Conservation (phyloP, 805 yeast genomes). For the Middelhovenomyces tepae region DNA sequence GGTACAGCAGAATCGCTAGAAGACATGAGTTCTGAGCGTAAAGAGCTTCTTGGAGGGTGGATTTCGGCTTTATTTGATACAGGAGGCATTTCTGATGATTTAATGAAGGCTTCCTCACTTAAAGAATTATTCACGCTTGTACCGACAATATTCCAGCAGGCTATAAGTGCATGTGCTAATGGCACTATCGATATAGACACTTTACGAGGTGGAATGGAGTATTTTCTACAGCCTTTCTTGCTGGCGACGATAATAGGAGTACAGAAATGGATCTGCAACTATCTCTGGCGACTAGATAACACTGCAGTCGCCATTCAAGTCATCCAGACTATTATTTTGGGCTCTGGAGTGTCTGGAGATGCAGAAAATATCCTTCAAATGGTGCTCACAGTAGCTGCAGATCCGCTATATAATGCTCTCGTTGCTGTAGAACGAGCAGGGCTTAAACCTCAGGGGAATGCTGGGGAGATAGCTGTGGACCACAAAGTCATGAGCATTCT, state of each 20-base stretch:
- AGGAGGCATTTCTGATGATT: slow-evolving; percentile 77
- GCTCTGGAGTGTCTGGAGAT: too few species aligned
- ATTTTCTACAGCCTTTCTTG: slow-evolving; percentile 73
- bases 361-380: slow-evolving; percentile 37
- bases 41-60: slow-evolving; percentile 55
- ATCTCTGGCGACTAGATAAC: slow-evolving; percentile 30
- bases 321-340: slow-evolving; percentile 33
- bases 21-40: slow-evolving; percentile 17
- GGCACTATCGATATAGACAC: slow-evolving; percentile 50
- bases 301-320: slow-evolving; percentile 31
- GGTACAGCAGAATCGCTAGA: slow-evolving; percentile 13
- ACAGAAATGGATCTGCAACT: slow-evolving; percentile 40
- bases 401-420: slow-evolving; percentile 19
- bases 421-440: too few species aligned
- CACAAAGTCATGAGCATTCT: too few species aligned
- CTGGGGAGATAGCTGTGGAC: too few species aligned
- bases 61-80: slow-evolving; percentile 69
- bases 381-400: slow-evolving; percentile 27
- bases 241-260: slow-evolving; percentile 48
- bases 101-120: slow-evolving; percentile 56
- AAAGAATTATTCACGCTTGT: slow-evolving; percentile 60
- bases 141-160: slow-evolving; percentile 68
- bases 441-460: too few species aligned
- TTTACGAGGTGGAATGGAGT: slow-evolving; percentile 72
- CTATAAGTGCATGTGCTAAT: slow-evolving; percentile 49